Conservation (phyloP, 352 stramenopile species). For the Globisporangium camurandrum region DNA sequence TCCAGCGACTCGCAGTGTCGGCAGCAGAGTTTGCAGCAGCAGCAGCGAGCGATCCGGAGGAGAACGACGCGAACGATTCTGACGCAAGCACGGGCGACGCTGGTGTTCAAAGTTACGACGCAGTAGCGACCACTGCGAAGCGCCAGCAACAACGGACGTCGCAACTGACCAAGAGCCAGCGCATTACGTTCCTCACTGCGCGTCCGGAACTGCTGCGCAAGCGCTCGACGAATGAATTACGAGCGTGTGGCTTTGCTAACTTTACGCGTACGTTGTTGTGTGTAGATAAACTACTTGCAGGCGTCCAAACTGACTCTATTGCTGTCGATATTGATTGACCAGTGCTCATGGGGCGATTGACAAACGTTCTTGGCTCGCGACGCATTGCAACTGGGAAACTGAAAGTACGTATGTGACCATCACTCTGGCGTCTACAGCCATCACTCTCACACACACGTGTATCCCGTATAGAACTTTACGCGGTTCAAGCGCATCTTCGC, state of each 20-base stretch:
- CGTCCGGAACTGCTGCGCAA: constrained; percentile 63
- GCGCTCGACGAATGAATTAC: constrained; percentile 52
- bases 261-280: constrained; percentile 48
- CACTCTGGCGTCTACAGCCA: not conserved
- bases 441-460: not conserved
- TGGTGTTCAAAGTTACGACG: too few relatives aligned
- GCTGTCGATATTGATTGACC: not conserved
- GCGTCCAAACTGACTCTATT: too few relatives aligned
- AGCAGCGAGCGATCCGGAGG: constrained; percentile 12
- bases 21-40: too few relatives aligned
- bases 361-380: constrained; percentile 52
- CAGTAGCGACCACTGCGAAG: not conserved
- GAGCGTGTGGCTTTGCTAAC: constrained; percentile 61
- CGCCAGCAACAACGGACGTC: not conserved
- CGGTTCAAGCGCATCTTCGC: constrained; percentile 63
- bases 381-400: constrained; percentile 68
- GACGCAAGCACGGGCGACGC: constrained; percentile 13
- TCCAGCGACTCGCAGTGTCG: constrained; percentile 33
- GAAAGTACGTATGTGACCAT: constrained; percentile 21
- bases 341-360: constrained; percentile 70
- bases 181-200: constrained; percentile 71
- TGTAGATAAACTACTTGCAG: not conserved
- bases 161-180: constrained; percentile 18
- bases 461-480: constrained; percentile 49
- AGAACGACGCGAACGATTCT: constrained; percentile 7